phyloP scores from a whole-genome alignment of 345 rosid species.

The Zanthoxylum bungeanum region DNA sequence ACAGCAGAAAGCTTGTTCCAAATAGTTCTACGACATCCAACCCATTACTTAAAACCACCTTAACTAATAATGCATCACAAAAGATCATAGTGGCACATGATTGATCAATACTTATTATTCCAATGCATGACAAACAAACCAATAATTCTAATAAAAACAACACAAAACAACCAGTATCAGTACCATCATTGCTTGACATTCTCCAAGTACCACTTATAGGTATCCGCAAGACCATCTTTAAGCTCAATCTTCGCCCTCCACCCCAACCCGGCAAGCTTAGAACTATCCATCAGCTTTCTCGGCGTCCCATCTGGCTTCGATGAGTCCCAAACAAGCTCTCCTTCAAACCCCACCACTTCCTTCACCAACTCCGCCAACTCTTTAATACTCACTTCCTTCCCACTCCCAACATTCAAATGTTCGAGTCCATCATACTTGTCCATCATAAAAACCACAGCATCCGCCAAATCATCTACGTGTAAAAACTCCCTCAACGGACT shows the following conservation, averaged over 20 bases:
- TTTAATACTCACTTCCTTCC: conserved; percentile 85
- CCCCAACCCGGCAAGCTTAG: conserved; percentile 71
- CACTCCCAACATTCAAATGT: conserved; percentile 91
- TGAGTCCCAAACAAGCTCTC: conserved; percentile 82
- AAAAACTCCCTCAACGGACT: conserved; percentile 93
- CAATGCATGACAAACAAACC: too few relatives aligned
- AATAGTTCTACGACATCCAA: not conserved
- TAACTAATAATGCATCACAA: too few relatives aligned
- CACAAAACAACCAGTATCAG: conserved; percentile 6
- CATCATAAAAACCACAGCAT: conserved; percentile 80
- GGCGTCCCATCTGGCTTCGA: conserved; percentile 94
- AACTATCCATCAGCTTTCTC: conserved; percentile 93
- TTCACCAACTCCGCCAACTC: conserved; percentile 90
- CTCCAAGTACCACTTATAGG: conserved; percentile 87
- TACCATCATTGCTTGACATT: conserved; percentile 44
- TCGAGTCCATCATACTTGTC: conserved; percentile 69
- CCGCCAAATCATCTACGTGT: conserved; percentile 96
- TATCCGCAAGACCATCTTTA: conserved; percentile 73
- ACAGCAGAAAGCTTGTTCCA: not conserved
- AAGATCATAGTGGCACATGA: too few relatives aligned
- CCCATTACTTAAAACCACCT: not conserved
- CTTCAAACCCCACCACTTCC: conserved; percentile 84
- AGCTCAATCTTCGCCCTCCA: conserved; percentile 74
- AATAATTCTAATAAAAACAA: not conserved
- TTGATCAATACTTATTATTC: not conserved